Base-by-base conservation (phyloP, 129 eudicot species). In the Kitagawia praeruptora region DNA sequence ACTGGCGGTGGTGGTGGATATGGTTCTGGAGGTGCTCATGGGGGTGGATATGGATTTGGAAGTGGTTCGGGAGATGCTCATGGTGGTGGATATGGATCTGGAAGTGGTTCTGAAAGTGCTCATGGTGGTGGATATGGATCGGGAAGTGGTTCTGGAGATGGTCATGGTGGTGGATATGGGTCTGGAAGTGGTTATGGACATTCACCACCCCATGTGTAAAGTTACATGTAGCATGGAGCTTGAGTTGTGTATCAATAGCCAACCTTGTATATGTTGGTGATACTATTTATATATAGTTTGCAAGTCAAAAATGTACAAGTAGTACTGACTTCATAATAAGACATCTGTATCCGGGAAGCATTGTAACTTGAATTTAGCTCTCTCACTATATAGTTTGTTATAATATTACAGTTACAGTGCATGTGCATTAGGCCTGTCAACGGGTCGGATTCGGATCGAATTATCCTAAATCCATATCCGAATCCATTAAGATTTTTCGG, bases 1-100 rank as follows among this genome's bases (percentile, higher is more conserved):
- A 77, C 80, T 81, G 97, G 93, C 5, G 79, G 84, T 16, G 75
- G 85, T 14, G 41, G 75, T 27, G 82, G 86, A 34, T 74, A 80
- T 39, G 91, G 93, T 8, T 67, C 81, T 0, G 78, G 78, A 58
- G 67, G 15, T 21, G 67, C 34, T 58, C 14, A 9, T 67, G 37
- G 38, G 31, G 72, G 72, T 66, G 72, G 72, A 66, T 66, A 66
- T 66, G 72, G 34, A 31, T 58, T 34, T 23, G 69, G 69, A 23
- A 6, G 14, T 58, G 58, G 19, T 51, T 16, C 19, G 11, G 51
- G 51, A 40, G 67, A 25, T 21, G 67, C 34, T 58, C 14, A 9
- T 67, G 37, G 70, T 66, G 40, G 75, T 25, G 82, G 86, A 34
- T 74, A 80, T 38, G 72, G 18, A 38, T 63, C 9, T 3, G 70